Percentiles rank a stretch among this genome's conserved stretches.
phyloP scores from a whole-genome alignment of 192 early-diverging fungal species.

The Gaertneriomyces sp. region DNA sequence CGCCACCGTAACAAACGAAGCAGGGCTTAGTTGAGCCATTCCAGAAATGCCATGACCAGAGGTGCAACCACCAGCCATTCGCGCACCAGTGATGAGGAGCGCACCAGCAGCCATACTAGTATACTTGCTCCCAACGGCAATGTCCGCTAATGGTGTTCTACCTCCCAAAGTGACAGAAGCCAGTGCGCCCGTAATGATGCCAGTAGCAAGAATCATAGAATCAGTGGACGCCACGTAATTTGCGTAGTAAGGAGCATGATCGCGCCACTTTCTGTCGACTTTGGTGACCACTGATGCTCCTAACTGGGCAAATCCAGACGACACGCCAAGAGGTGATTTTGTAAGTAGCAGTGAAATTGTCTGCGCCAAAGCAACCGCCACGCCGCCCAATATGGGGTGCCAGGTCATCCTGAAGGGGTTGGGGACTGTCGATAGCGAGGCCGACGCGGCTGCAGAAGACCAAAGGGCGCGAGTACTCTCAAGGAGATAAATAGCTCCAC shows the following conservation, averaged over 20 bases:
- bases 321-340: constrained; percentile 13
- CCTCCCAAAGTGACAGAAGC: constrained; percentile 13
- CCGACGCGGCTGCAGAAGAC: background rate
- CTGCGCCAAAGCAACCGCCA: constrained; percentile 22
- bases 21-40: constrained; percentile 26
- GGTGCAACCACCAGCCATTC: constrained; percentile 39
- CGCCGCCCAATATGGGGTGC: constrained; percentile 27
- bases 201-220: constrained; percentile 9
- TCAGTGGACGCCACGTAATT: background rate
- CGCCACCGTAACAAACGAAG: constrained; percentile 29
- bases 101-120: constrained; percentile 21
- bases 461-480: background rate
- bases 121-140: background rate
- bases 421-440: background rate
- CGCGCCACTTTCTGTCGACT: constrained; percentile 29
- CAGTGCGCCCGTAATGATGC: constrained; percentile 21
- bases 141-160: background rate
- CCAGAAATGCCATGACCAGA: constrained; percentile 37
- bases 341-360: constrained; percentile 9
- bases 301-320: constrained; percentile 15
- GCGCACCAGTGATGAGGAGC: constrained; percentile 27
- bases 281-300: constrained; percentile 7
- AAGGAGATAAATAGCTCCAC: constrained; percentile 14
- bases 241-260: constrained; percentile 19
- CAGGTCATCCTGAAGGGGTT: constrained; percentile 12